Base-by-base conservation (phyloP, 805 yeast genomes). In the Metschnikowia kunwiensis region DNA sequence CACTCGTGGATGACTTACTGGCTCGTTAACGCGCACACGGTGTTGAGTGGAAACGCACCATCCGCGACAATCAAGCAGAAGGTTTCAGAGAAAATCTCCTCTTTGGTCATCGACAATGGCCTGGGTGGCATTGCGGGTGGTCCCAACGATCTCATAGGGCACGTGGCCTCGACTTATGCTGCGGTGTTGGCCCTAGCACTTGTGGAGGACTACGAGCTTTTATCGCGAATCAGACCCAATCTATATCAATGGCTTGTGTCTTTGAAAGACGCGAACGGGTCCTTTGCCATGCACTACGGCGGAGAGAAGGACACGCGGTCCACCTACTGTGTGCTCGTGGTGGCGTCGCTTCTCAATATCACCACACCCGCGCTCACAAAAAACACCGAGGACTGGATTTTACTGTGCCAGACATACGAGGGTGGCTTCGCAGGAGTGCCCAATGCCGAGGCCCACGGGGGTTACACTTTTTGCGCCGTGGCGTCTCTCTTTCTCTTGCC, bases 401-500 rank as follows among this genome's bases (percentile, higher is more conserved):
- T 61, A 0, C 46, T 55, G 9, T 87, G 96, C 50, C 98, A 93
- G 59, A 85, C 91, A 0, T 89, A 74, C 55, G 98, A 94, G 62
- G 98, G 99, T 16, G 98, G 98, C 0, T 85, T 91, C 61, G 87
- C 89, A 1, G 96, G 95, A 1, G 68, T 70, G 14, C 93, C 95
- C 0, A 57, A 57, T 13, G 69, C 73, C 5, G 99, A 93, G 59
- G 97, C 97, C 0, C 99, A 93, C 56, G 98, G 97, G 2, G 99
- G 98, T 1, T 94, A 93, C 57, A 78, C 97, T 0, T 93, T 77
- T 58, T 93, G 99, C 65, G 95, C 91, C 0, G 65, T 85, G 15
- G 67, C 69, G 4, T 28, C 94, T 82, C 29, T 74, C 78, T 32
- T 63, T 77, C 40, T 73, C 70, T 43, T 68, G 70, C 17, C 53